Percentiles rank a stretch among this genome's conserved stretches.
Conservation (phyloP, 1,284 basidiomycete species). For the Veloboletus limbatus region DNA sequence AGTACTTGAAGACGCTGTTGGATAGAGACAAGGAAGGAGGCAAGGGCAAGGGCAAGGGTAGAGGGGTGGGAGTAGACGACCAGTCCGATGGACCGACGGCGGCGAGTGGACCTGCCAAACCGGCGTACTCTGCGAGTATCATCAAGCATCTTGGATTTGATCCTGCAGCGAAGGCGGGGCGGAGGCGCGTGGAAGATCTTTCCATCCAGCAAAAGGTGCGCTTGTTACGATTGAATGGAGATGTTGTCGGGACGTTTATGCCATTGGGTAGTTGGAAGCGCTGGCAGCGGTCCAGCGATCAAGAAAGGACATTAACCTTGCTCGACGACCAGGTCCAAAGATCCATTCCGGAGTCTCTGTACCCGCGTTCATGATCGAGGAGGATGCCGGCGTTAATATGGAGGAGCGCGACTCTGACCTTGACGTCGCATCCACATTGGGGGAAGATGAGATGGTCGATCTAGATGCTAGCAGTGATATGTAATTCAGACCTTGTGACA, state of each 20-base stretch:
- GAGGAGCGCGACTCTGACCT: constrained; percentile 13
- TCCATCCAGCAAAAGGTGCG: constrained; percentile 56
- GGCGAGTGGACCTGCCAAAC: constrained; percentile 31
- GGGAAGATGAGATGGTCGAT: constrained; percentile 24
- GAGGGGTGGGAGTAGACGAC: constrained; percentile 8
- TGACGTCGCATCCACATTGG: constrained; percentile 5
- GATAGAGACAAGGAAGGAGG: constrained; percentile 57
- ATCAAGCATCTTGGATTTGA: constrained; percentile 74
- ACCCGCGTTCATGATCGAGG: constrained; percentile 27
- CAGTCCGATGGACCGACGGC: constrained; percentile 24
- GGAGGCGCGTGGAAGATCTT: constrained; percentile 38
- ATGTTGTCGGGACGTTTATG: not conserved
- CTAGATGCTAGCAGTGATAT: constrained; percentile 26
- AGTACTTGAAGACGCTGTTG: constrained; percentile 55
- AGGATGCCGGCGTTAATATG: not conserved
- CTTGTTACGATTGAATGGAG: not conserved
- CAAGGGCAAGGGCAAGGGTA: constrained; percentile 18
- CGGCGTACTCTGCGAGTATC: constrained; percentile 58
- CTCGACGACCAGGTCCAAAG: constrained; percentile 52
- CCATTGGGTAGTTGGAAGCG: constrained; percentile 43
- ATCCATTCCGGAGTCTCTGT: constrained; percentile 49
- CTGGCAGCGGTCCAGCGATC: constrained; percentile 47
- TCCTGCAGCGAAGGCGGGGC: constrained; percentile 55
- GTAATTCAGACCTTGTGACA: too few relatives aligned
- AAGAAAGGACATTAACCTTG: constrained; percentile 49